Percentiles rank a stretch among this genome's conserved stretches.
phyloP scores from a whole-genome alignment of 1,139 yeast genomes.

The Yamadazyma diospyri region DNA sequence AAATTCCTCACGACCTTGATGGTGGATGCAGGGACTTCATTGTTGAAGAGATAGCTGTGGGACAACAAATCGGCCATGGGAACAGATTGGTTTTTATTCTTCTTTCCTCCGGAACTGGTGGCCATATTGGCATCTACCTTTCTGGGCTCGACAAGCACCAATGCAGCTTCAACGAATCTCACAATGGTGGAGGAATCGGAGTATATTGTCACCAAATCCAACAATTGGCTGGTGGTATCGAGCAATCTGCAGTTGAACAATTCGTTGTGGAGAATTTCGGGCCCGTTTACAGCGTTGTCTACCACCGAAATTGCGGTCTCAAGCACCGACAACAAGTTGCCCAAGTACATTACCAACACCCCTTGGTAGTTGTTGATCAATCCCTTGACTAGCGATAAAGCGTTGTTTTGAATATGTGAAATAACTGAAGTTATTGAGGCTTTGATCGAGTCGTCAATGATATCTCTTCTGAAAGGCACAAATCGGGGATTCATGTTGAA shows the following conservation, averaged over 20 bases:
- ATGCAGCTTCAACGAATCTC: constrained; percentile 45
- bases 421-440: constrained; percentile 40
- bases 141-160: constrained; percentile 44
- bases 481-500: constrained; percentile 53
- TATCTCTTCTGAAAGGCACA: constrained; percentile 53
- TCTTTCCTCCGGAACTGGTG: constrained; percentile 15
- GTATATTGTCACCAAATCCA: constrained; percentile 29
- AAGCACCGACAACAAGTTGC: constrained; percentile 45
- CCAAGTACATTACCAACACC: constrained; percentile 45
- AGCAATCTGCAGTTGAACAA: constrained; percentile 27
- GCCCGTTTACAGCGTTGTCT: constrained; percentile 32
- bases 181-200: constrained; percentile 38
- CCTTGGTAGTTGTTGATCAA: constrained; percentile 43
- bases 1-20: constrained; percentile 43
- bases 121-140: constrained; percentile 2
- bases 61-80: constrained; percentile 70
- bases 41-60: constrained; percentile 56
- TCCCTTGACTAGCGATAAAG: constrained; percentile 37
- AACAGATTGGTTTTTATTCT: constrained; percentile 38
- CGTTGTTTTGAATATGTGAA: constrained; percentile 39
- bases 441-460: constrained; percentile 49
- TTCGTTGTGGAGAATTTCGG: constrained; percentile 29
- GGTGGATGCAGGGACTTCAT: constrained; percentile 37
- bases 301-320: constrained; percentile 54
- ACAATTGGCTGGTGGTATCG: constrained; percentile 22